These are phyloP conservation scores for Capsella bursapastoris DNA, from an alignment of 345 rosid genomes.

Conservation along the genomic window DNA sequence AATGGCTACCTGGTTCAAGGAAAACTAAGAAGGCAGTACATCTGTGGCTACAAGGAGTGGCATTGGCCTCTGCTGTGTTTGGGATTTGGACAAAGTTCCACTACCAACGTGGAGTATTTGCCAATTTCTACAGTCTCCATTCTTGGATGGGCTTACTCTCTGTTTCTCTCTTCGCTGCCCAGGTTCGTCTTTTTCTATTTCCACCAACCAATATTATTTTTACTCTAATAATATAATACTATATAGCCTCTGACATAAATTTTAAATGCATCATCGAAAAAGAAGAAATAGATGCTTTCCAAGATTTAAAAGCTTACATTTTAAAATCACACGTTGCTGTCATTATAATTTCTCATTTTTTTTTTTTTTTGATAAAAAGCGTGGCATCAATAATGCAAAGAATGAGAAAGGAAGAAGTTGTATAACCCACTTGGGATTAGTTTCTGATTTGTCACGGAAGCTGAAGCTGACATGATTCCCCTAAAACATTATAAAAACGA, in stretches of 20 bases:
- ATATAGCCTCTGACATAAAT: neutral
- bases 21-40: constrained; percentile 83
- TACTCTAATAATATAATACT: neutral
- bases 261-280: constrained; percentile 6
- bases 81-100: constrained; percentile 95
- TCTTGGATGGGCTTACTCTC: constrained; percentile 98
- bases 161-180: constrained; percentile 79
- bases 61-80: constrained; percentile 77
- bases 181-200: constrained; percentile 51
- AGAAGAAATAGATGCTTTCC: constrained; percentile 19
- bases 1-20: constrained; percentile 93
- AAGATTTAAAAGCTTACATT: neutral
- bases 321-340: constrained; percentile 17
- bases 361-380: neutral
- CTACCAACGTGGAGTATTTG: constrained; percentile 60
- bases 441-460: constrained; percentile 26
- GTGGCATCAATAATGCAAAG: constrained; percentile 29
- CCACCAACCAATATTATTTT: constrained; percentile 30
- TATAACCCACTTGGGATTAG: constrained; percentile 34
- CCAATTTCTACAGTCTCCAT: constrained; percentile 90
- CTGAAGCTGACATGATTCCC: constrained; percentile 38
- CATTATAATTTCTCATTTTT: neutral
- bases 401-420: constrained; percentile 6
- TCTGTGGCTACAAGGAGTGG: constrained; percentile 83
- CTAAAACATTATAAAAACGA: neutral